A percentile compares a stretch with the other conserved stretches of the same genome.
These are phyloP conservation scores for Coelastrella sp. DNA, from an alignment of 139 green algal genomes.

Conservation along the genomic window DNA sequence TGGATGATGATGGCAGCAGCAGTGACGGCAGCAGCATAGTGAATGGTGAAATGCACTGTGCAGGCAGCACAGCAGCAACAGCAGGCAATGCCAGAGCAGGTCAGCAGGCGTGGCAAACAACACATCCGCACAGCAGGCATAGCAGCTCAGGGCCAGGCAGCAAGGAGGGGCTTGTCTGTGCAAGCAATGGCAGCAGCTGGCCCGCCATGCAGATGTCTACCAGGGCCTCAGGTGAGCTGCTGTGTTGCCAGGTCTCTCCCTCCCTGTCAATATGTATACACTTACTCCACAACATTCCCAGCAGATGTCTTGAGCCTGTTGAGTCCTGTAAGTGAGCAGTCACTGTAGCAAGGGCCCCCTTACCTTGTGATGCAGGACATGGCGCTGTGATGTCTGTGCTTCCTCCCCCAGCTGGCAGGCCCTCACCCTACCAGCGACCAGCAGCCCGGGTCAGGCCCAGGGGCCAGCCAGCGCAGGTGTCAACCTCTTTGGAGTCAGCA, in stretches of 20 bases:
- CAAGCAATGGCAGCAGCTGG: conserved; percentile 40
- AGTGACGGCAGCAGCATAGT: conserved; percentile 16
- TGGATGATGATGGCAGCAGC: conserved; percentile 2
- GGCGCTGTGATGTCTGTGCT: too few species aligned
- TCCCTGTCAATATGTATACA: too few species aligned
- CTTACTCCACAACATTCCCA: too few species aligned
- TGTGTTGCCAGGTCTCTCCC: neutral
- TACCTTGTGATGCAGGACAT: too few species aligned
- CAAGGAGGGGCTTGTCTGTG: neutral
- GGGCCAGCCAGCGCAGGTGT: conserved; percentile 6
- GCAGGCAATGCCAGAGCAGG: neutral
- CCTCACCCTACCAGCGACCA: conserved; percentile 11
- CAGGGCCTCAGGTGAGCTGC: neutral
- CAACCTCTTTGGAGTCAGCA: conserved; percentile 31
- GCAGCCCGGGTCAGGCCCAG: neutral
- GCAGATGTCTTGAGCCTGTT: too few species aligned
- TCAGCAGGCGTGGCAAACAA: neutral
- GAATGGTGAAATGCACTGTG: neutral
- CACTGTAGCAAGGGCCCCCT: too few species aligned
- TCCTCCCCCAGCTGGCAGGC: neutral
- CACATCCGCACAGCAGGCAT: neutral
- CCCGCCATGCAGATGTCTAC: neutral
- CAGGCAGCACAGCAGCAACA: neutral
- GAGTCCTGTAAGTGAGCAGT: too few species aligned
- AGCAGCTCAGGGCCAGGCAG: neutral